Base-by-base conservation (phyloP, 768 basidiomycete species). In the Mycena albidolilacea region DNA sequence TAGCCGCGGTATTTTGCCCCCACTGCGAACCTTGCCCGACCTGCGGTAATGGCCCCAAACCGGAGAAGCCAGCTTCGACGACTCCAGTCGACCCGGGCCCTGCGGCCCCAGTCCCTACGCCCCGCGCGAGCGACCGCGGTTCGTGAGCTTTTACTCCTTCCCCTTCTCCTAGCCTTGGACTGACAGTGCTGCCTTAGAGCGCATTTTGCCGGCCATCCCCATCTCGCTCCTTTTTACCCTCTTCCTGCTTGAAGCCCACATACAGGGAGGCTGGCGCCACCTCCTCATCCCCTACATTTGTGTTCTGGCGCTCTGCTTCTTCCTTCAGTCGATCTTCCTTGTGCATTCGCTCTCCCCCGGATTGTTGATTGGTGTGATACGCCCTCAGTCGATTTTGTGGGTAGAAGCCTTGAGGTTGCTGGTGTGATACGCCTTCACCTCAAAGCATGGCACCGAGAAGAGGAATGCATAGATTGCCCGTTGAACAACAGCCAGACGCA, bases 11-110 rank as follows among this genome's bases (percentile, higher is more conserved):
- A 41, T 64, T 35, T n/a, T 64, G 64, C 23, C 64, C 64, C 38
- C 38, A 52, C 17, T 64, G 64, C 14, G 64, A 64, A 50, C 64
- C 64, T 19, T 64, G 64, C 37, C 64, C 64, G n/a, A 64, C 64
- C n/a, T 64, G 64, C 17, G 64, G 64, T 19, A 46, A 50, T 1
- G 50, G n/a, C 50, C 50, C 50, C 46, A 11, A 19, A 19, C 46
- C 46, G 15, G 46, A 48, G 46, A 48, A 48, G 14, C 50, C 64
- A 50, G 52, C 48, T 23, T 23, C 30, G 23, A 4, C 21, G 37
- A n/a, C 64, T 54, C 64, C 48, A 52, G 64, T 39, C 39, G 7
- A 60, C 11, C 23, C 3, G 30, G 4, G 30, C 30, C 30, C 30
- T 30, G 30, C 30, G 30, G 30, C 30, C 30, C 30, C 14, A 12